These are phyloP conservation scores for Papiliotrema fonsecae DNA, from an alignment of 1,284 basidiomycete species.

Conservation along the genomic window DNA sequence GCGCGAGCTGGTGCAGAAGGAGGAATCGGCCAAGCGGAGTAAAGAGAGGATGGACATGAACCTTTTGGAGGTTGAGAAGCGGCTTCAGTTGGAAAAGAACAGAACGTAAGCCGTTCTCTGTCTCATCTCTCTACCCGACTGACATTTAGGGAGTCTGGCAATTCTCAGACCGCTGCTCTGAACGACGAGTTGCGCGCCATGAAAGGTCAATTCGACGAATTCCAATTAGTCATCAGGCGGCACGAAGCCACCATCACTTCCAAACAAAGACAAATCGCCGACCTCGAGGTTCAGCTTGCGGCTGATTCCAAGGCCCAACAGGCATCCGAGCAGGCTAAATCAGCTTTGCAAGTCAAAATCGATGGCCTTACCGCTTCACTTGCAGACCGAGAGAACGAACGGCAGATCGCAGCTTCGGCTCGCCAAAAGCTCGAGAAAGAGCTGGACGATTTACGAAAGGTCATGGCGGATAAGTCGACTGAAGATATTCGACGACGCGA, in stretches of 20 bases:
- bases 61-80: slow-evolving; percentile 67
- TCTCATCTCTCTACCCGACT: slow-evolving; percentile 5
- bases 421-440: slow-evolving; percentile 69
- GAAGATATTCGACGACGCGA: slow-evolving; percentile 81
- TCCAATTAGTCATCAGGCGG: slow-evolving; percentile 45
- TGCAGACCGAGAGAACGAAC: slow-evolving; percentile 60
- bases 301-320: slow-evolving; percentile 46
- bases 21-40: slow-evolving; percentile 70
- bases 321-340: slow-evolving; percentile 45
- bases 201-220: slow-evolving; percentile 74
- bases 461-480: slow-evolving; percentile 77
- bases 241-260: slow-evolving; percentile 69
- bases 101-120: slow-evolving; percentile 56
- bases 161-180: slow-evolving; percentile 58
- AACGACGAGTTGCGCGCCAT: slow-evolving; percentile 65
- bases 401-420: slow-evolving; percentile 53
- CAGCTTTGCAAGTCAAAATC: slow-evolving; percentile 63
- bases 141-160: slow-evolving; percentile 57
- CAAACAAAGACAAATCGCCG: slow-evolving; percentile 68
- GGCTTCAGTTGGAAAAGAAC: slow-evolving; percentile 62
- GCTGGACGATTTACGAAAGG: slow-evolving; percentile 73
- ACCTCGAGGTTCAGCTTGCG: slow-evolving; percentile 59
- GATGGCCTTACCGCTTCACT: slow-evolving; percentile 66
- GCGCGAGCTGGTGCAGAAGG: slow-evolving; percentile 64
- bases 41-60: slow-evolving; percentile 71